Evolutionary conservation across 2,329 filamentous ascomycete genomes (phyloP), one percentile per base, ranked within the genome.

Genomic region (Cercospora zeina): DNA sequence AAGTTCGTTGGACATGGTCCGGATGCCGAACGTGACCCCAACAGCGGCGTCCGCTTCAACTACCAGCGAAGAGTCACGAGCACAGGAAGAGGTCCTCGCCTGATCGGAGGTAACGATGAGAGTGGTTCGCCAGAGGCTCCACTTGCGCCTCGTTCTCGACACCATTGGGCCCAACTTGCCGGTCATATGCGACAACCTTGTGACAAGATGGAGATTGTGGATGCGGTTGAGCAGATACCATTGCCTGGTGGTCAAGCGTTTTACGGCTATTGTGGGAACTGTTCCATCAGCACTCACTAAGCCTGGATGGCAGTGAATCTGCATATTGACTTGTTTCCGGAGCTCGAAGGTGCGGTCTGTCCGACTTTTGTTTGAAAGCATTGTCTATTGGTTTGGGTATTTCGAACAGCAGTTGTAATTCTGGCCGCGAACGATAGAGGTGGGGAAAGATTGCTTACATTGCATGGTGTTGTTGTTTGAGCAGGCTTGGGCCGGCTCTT

Each of bases 1-100:
- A 66, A 67, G 21, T 76, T 75, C 61, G 59, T 63, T 13, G 73
- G 74, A 30, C 64, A 71, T 54, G 73, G 73, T 14, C 67, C 73
- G 3, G 64, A 72, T 45, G 72, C 72, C 14, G 73, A 75, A 64
- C 67, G 63, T 31, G 65, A 71, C 34, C 68, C 71, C 1, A 65
- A 70, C 58, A 65, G 54, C n/a, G 67, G 67, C 8, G 63, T 71
- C 45, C 67, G 68, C 39, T 67, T 68, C 57, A 51, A 64, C 33
- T 65, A 59, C 50, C 54, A 57, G 47, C 39, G 54, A 31, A 39
- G 57, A 21, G 49, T 24, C n/a, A 42, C 30, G 13, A 59, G 57
- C 42, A 54, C 54, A 19, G 59, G 59, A 14, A 54, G 58, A 31
- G 64, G 67, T 13, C 64, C 64, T 21, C 59, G 65, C 47, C 59